Base-by-base conservation (phyloP, 1,284 basidiomycete genomes). In the Sutorius eximius region DNA sequence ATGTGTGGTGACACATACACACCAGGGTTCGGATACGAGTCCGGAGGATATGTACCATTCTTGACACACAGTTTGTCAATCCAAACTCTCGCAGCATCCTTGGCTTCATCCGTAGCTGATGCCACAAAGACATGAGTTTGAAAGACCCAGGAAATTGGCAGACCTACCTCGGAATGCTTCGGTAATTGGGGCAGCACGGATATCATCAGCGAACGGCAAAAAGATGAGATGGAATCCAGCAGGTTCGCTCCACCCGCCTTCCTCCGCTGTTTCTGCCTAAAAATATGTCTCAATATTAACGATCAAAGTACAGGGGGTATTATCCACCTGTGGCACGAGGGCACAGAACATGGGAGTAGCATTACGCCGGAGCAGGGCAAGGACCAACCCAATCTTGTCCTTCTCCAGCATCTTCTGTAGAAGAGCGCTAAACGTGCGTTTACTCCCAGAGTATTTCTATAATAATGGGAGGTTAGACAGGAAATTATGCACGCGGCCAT, bases 11-110 rank as follows among this genome's bases (percentile, higher is more conserved):
- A 30, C 20, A 22, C 1, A 37, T 41, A 72, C 82, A 66, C 60
- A 94, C 93, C 82, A 62, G 96, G 96, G 71, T 98, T 99, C 2
- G 93, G 93, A 68, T 92, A 95, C 29, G 86, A 86, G 68, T 96
- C 93, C 2, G 95, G 91, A 27, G 87, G 82, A 75, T 97, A 98
- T 50, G 81, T 74, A 45, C 86, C 85, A 53, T 86, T 85, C 73
- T 91, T 93, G 59, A 93, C 78, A 37, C 82, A 82, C 37, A 95
- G 76, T 66, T 91, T 90, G 65, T 86, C 82, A 51, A 98, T 85
- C 78, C 94, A 86, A 51, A 79, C 78, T 59, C 78, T 77, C 44
- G 94, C 94, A 13, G 80, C 77, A 1, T 88, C 81, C 52, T 84
- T 82, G 56, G 91, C 77, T 15, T 85, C 79, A 30, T 89, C 82